Evolutionary conservation across 306 rosid species (phyloP), one percentile per base, ranked within the genome.

Genomic region (Cyamopsis tetragonoloba): DNA sequence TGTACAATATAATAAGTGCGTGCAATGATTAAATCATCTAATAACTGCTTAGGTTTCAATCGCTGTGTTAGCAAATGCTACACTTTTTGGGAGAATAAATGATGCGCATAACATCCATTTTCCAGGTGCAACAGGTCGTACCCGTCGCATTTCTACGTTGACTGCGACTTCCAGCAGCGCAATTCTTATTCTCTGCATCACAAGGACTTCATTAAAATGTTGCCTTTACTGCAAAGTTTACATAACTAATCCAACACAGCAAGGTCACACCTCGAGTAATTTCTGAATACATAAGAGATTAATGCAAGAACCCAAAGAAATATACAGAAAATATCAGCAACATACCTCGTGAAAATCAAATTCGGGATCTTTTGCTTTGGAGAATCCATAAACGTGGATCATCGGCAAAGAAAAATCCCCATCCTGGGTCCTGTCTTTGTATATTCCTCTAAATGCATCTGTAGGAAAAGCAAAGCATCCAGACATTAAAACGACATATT

Each of bases 101-200:
- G 96, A 89, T 34, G 98, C 97, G 7, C 96, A 89, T 68, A 89
- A 22, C 97, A 93, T 89, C 97, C 97, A 93, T 83, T 93, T 93
- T 72, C 91, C 96, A 4, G 98, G 98, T 5, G 97, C 97, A 18
- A 89, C 98, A 15, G 72, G 86, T 70, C 97, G 88, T 42, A 89
- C 97, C 55, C 89, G 83, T 42, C 77, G 90, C 98, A 88, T 75
- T 9, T 88, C 78, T 23, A 93, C 95, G 32, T 84, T 80, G 48
- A 89, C 97, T 1, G 91, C 96, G 28, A 79, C 96, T 66, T 89
- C 97, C 19, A 82, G 38, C 44, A 93, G 74, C 15, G 87, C 89
- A 66, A 89, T 88, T 88, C 96, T 84, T 80, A 89, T 81, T 63
- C 91, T 71, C 98, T 93, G 91, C 79, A 87, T 64, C 64, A 55